Percentiles rank a stretch among this genome's conserved stretches.
These are phyloP conservation scores for Aureobasidium namibiae DNA, from an alignment of 2,329 filamentous ascomycete genomes.

Conservation along the genomic window DNA sequence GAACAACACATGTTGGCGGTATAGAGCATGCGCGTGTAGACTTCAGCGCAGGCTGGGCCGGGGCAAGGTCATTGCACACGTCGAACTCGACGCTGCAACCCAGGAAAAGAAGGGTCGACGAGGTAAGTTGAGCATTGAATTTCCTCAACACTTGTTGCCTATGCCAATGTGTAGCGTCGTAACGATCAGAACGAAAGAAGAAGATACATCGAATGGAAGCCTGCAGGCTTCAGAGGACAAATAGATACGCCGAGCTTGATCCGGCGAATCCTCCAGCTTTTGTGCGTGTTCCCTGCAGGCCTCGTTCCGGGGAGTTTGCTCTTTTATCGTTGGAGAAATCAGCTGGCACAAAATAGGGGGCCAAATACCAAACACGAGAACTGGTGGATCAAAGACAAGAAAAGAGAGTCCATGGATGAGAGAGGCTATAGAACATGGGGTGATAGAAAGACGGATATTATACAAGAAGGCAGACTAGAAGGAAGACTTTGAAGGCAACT, in stretches of 20 bases:
- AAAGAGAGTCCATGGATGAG: neutral
- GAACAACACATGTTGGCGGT: neutral
- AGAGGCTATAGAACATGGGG: neutral
- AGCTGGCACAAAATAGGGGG: neutral
- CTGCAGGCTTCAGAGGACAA: neutral
- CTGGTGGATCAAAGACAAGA: neutral
- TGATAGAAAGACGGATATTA: neutral
- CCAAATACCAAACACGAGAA: neutral
- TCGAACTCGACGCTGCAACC: neutral
- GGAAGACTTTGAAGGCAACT: slow-evolving; percentile 31
- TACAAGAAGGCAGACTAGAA: slow-evolving; percentile 5
- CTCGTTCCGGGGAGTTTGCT: neutral
- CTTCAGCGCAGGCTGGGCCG: neutral
- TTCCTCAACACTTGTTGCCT: neutral
- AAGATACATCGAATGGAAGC: neutral
- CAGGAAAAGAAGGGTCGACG: neutral
- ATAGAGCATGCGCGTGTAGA: neutral
- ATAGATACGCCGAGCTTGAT: neutral
- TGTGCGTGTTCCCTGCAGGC: neutral
- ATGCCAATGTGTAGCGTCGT: neutral
- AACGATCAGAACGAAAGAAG: neutral
- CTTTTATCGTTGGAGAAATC: neutral
- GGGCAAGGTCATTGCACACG: neutral
- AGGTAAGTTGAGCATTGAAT: neutral
- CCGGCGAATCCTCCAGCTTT: neutral